Base-by-base conservation (phyloP, 768 basidiomycete genomes). In the Phallus indusiatus region DNA sequence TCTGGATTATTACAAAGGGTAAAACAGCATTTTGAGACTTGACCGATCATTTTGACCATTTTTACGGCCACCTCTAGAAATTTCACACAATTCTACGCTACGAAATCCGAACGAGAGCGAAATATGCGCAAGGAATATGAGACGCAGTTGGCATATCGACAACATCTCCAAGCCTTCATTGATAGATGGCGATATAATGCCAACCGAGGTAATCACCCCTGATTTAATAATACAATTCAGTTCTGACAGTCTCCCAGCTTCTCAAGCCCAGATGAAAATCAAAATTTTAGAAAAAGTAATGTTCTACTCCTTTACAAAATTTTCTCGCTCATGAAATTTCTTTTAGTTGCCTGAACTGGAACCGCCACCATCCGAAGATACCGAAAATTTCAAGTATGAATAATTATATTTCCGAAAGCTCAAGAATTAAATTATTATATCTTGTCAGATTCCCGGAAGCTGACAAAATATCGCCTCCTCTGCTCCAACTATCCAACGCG, bases 151-250 rank as follows among this genome's bases (percentile, higher is more conserved):
- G 87, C 89, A 10, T 98, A 98, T 69, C 81, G 96, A 57, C 88
- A 89, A 66, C 92, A 96, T 75, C 74, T 98, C 33, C 95, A 98
- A 69, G 94, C 95, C 0, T 99, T 96, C 75, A 97, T 99, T 65
- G 96, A 98, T 67, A 80, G 93, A 55, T 99, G 96, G 96, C 79
- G 95, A 66, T 97, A 97, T 72, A 97, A 97, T 65, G 94, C 94
- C 59, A 95, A 95, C 70, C 81, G 94, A 66, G 88, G 87, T 81
- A 71, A 16, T 34, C 8, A 46, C 7, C 42, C 21, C 22, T 47
- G 0, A 21, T n/a, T 49, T 54, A 7, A 20, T 47, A 12, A n/a
- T 34, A 14, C 5, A 7, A 18, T 33, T n/a, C 35, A 18, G 18
- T 8, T 3, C 55, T 16, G 50, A 33, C 16, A 42, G 17, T 18